Percentiles rank a stretch among this genome's conserved stretches.
phyloP scores from a whole-genome alignment of 176 grass and related monocot species.

The Aegilops speltoides region DNA sequence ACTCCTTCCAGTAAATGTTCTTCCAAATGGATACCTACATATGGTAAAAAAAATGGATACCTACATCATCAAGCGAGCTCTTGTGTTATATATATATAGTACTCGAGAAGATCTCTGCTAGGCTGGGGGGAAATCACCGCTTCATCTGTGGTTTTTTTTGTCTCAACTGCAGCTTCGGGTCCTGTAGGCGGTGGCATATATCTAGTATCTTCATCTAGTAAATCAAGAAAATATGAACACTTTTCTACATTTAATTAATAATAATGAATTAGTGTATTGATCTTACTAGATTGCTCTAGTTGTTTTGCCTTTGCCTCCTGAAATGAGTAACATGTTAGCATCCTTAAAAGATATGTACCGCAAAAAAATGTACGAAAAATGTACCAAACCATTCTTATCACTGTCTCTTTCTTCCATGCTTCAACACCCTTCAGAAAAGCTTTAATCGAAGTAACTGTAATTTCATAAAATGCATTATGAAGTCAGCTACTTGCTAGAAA shows the following conservation, averaged over 20 bases:
- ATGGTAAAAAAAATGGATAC: constrained; percentile 25
- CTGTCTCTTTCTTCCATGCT: constrained; percentile 67
- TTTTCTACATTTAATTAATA: not conserved
- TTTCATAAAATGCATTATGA: not conserved
- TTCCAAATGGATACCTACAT: constrained; percentile 57
- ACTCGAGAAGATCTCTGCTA: not conserved
- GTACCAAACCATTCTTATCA: constrained; percentile 42
- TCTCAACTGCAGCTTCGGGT: not conserved
- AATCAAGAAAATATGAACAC: not conserved
- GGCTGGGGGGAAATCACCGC: not conserved
- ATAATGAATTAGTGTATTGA: constrained; percentile 7
- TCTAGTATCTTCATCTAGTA: constrained; percentile 45
- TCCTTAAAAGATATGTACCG: not conserved
- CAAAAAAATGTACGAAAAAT: not conserved
- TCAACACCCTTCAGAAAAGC: constrained; percentile 66
- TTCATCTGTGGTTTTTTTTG: constrained; percentile 7
- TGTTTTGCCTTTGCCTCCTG: constrained; percentile 43
- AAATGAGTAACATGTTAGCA: constrained; percentile 2
- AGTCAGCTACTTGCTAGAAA: not conserved
- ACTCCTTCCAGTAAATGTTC: constrained; percentile 74
- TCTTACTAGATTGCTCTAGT: constrained; percentile 32
- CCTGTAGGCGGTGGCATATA: constrained; percentile 33
- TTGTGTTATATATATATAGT: not conserved
- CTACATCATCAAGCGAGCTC: constrained; percentile 4
- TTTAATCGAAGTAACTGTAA: constrained; percentile 61